Conservation (phyloP, 1,284 basidiomycete genomes). For the Somion occarium region DNA sequence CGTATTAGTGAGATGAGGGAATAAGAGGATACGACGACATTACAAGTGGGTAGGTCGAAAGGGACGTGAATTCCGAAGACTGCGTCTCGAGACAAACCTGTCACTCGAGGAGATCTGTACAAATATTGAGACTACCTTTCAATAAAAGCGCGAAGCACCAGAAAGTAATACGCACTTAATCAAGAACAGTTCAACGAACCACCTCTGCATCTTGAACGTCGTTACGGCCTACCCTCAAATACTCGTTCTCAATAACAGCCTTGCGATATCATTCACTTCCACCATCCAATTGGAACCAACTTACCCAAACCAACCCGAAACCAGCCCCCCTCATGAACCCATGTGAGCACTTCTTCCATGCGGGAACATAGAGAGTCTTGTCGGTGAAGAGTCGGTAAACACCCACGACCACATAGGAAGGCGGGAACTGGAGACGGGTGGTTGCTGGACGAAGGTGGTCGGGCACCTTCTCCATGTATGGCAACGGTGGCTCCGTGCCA, state of each 20-base stretch:
- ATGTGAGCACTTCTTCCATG: constrained; percentile 75
- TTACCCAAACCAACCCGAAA: constrained; percentile 66
- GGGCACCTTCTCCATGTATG: constrained; percentile 34
- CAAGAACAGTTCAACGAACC: constrained; percentile 58
- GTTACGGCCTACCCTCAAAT: constrained; percentile 41
- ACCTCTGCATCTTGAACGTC: constrained; percentile 62
- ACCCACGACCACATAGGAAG: constrained; percentile 72
- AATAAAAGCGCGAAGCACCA: background rate
- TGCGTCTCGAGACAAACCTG: constrained; percentile 59
- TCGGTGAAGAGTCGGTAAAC: constrained; percentile 70
- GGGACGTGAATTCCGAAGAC: constrained; percentile 62
- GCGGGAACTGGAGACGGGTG: constrained; percentile 62
- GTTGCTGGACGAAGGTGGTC: constrained; percentile 43
- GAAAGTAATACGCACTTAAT: constrained; percentile 48
- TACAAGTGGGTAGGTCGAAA: constrained; percentile 66
- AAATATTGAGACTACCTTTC: background rate
- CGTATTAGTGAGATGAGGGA: background rate
- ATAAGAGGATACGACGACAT: constrained; percentile 19
- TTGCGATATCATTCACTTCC: background rate
- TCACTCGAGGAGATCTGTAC: constrained; percentile 57
- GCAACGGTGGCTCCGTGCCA: background rate
- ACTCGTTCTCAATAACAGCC: background rate
- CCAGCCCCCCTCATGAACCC: constrained; percentile 55
- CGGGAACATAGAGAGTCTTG: constrained; percentile 53
- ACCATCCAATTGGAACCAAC: constrained; percentile 24